Conservation (phyloP, 1,139 yeast species). For the Meyerozyma carpophila region DNA sequence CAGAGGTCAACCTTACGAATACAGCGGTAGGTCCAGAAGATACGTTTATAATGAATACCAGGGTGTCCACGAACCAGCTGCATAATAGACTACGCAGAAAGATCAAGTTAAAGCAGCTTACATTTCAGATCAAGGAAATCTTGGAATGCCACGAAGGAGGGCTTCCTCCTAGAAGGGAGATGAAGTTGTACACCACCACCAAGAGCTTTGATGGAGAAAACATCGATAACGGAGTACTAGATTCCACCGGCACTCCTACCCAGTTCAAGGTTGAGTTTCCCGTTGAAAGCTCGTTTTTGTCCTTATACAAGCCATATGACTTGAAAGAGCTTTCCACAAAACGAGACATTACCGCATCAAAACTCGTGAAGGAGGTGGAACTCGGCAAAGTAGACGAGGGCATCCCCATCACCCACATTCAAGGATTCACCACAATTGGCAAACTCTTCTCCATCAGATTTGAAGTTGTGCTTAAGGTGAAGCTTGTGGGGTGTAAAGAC, state of each 20-base stretch:
- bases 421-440: conserved; percentile 47
- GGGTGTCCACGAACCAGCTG: conserved; percentile 31
- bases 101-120: conserved; percentile 39
- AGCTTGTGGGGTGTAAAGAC: conserved; percentile 45
- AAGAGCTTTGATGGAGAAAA: conserved; percentile 17
- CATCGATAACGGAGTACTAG: conserved; percentile 14
- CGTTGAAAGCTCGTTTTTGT: conserved; percentile 16
- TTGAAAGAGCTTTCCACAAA: not conserved
- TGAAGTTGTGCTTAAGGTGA: conserved; percentile 44
- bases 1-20: conserved; percentile 39
- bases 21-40: conserved; percentile 51
- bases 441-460: conserved; percentile 48
- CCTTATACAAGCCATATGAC: not conserved
- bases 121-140: conserved; percentile 48
- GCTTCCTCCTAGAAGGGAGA: conserved; percentile 31
- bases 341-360: not conserved
- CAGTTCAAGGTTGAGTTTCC: conserved; percentile 31
- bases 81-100: conserved; percentile 29
- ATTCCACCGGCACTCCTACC: conserved; percentile 26
- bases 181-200: conserved; percentile 26
- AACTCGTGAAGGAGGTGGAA: conserved; percentile 1
- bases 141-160: conserved; percentile 47
- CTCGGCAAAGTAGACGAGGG: conserved; percentile 31
- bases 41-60: conserved; percentile 31
- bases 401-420: conserved; percentile 39